Conservation (phyloP, 345 rosid species). For the Melaleuca quinquenervia region DNA sequence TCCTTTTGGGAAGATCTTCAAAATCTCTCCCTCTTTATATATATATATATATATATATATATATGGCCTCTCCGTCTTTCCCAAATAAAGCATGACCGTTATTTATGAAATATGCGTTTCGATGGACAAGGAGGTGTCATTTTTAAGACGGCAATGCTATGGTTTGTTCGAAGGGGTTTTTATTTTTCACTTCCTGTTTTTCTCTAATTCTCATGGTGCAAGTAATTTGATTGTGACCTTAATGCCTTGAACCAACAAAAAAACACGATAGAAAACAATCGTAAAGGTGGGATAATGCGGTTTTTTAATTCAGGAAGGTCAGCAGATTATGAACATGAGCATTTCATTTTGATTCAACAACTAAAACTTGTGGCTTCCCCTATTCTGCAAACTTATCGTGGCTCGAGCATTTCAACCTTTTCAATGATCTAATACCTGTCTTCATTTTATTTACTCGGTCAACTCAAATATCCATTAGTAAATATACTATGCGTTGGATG, state of each 20-base stretch:
- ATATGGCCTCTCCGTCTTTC: neutral
- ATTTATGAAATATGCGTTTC: neutral
- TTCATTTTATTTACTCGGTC: rapidly evolving
- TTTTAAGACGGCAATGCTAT: too few relatives aligned
- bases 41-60: too few relatives aligned
- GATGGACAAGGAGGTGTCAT: rapidly evolving
- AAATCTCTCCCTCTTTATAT: too few relatives aligned
- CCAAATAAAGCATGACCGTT: neutral
- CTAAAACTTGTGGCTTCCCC: rapidly evolving
- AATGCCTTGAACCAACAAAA: neutral
- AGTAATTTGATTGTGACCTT: rapidly evolving
- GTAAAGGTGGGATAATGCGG: neutral
- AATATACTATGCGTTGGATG: neutral
- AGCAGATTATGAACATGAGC: neutral
- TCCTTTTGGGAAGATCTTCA: neutral
- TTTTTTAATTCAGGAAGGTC: neutral
- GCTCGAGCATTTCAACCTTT: rapidly evolving
- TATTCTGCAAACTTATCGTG: neutral
- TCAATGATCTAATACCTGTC: neutral
- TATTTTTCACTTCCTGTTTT: rapidly evolving
- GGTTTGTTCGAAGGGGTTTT: neutral
- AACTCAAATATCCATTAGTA: neutral
- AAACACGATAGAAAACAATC: neutral
- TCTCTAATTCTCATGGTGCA: neutral
- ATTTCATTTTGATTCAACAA: neutral